Conservation (phyloP, 345 rosid species). For the Mallotus nudiflorus region DNA sequence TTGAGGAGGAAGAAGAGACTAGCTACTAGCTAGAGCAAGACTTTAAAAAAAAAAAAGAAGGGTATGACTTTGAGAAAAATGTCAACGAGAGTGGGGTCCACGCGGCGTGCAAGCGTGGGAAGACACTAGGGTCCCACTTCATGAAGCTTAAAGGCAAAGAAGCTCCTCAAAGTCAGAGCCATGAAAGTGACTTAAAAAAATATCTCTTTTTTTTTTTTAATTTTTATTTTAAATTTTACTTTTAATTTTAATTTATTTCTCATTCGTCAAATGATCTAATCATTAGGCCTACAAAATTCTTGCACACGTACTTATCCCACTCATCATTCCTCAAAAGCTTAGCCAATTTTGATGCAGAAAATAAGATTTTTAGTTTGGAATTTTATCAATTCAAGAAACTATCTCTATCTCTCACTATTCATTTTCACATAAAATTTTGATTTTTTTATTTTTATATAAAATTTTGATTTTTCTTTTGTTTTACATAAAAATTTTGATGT, state of each 20-base stretch:
- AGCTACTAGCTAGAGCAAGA: too few relatives aligned
- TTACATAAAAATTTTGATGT: too few relatives aligned
- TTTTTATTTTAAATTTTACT: too few relatives aligned
- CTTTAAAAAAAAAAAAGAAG: too few relatives aligned
- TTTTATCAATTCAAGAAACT: too few relatives aligned
- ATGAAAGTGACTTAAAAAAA: constrained; percentile 29
- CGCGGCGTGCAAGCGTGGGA: constrained; percentile 68
- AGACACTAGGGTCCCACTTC: constrained; percentile 48
- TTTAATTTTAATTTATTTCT: too few relatives aligned
- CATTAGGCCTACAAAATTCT: constrained; percentile 9
- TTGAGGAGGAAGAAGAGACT: too few relatives aligned
- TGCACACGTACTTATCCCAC: constrained; percentile 3
- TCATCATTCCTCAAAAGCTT: not conserved
- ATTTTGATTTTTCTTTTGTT: too few relatives aligned
- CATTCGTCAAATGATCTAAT: constrained; percentile 1
- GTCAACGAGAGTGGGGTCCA: constrained; percentile 58
- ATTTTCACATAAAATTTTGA: too few relatives aligned
- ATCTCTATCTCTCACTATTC: too few relatives aligned
- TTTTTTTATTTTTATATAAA: too few relatives aligned
- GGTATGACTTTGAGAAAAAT: not conserved
- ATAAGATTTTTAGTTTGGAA: not conserved
- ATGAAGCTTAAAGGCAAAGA: not conserved
- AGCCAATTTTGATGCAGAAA: not conserved
- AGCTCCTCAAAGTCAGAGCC: constrained; percentile 53
- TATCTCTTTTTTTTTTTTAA: too few relatives aligned